Percentiles rank a stretch among this genome's conserved stretches.
Conservation (phyloP, 2,329 filamentous ascomycete genomes). For the Capronia epimyces region DNA sequence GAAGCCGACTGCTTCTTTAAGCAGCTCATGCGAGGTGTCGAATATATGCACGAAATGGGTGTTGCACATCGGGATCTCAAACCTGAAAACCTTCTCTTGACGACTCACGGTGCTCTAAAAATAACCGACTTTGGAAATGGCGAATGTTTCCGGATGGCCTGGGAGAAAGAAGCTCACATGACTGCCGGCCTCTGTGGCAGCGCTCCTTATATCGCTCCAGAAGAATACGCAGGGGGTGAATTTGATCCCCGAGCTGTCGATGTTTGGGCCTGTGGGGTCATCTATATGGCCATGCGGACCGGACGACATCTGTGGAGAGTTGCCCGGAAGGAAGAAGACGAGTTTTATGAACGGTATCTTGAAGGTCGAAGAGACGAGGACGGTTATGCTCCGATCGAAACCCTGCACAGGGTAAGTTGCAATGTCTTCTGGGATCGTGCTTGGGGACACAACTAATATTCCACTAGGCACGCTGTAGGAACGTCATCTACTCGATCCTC, state of each 20-base stretch:
- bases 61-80: slow-evolving; percentile 96
- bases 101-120: slow-evolving; percentile 85
- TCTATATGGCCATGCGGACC: slow-evolving; percentile 99
- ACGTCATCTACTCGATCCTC: slow-evolving; percentile 97
- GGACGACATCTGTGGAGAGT: slow-evolving; percentile 93
- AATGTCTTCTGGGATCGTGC: slow-evolving; percentile 9
- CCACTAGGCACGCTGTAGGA: slow-evolving; percentile 82
- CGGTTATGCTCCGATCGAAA: slow-evolving; percentile 94
- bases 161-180: slow-evolving; percentile 98
- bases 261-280: slow-evolving; percentile 96
- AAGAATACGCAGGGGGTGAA: slow-evolving; percentile 91
- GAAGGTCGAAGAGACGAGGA: slow-evolving; percentile 89
- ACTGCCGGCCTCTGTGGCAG: slow-evolving; percentile 94
- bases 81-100: slow-evolving; percentile 91
- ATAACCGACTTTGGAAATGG: slow-evolving; percentile 99
- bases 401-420: slow-evolving; percentile 76
- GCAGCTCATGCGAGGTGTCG: slow-evolving; percentile 96
- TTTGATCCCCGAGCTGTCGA: slow-evolving; percentile 98
- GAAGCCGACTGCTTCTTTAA: slow-evolving; percentile 99
- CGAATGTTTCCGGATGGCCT: slow-evolving; percentile 98
- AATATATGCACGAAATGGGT: slow-evolving; percentile 99
- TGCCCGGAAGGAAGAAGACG: slow-evolving; percentile 94
- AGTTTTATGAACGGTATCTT: slow-evolving; percentile 92
- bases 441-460: slow-evolving; percentile 19
- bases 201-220: slow-evolving; percentile 92